These are phyloP conservation scores for Xylariaceae sp. DNA, from an alignment of 2,329 filamentous ascomycete genomes.

Conservation along the genomic window DNA sequence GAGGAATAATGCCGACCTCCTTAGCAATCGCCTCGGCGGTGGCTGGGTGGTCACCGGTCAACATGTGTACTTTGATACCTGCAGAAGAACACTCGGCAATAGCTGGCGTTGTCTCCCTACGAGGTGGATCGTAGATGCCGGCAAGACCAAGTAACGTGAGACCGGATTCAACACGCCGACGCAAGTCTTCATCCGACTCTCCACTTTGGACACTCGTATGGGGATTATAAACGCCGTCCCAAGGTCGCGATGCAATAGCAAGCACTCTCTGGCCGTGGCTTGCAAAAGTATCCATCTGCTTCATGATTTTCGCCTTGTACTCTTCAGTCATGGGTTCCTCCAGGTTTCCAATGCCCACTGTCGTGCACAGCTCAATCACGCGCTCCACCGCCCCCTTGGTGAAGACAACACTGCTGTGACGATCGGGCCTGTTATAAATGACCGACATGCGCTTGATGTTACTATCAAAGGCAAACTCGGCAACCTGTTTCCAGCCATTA, in stretches of 20 bases:
- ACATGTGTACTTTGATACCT: slow-evolving; percentile 76
- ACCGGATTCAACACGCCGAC: slow-evolving; percentile 59
- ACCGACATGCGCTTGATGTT: slow-evolving; percentile 77
- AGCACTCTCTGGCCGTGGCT: slow-evolving; percentile 67
- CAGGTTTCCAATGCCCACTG: slow-evolving; percentile 40
- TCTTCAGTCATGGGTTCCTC: slow-evolving; percentile 46
- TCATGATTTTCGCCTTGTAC: slow-evolving; percentile 45
- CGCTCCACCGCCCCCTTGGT: slow-evolving; percentile 60
- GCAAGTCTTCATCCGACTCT: slow-evolving; percentile 42
- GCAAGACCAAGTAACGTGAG: slow-evolving; percentile 75
- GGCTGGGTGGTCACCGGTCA: slow-evolving; percentile 75
- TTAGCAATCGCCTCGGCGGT: slow-evolving; percentile 74
- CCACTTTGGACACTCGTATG: slow-evolving; percentile 19
- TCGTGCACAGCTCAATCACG: slow-evolving; percentile 51
- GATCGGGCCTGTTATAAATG: slow-evolving; percentile 52
- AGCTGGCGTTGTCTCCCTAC: slow-evolving; percentile 69
- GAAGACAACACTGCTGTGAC: slow-evolving; percentile 48
- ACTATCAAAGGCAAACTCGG: slow-evolving; percentile 75
- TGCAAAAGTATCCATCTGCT: slow-evolving; percentile 55
- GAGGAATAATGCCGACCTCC: slow-evolving; percentile 71
- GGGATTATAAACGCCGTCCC: slow-evolving; percentile 44
- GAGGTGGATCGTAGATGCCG: slow-evolving; percentile 81
- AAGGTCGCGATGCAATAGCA: slow-evolving; percentile 61
- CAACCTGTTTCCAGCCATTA: slow-evolving; percentile 56
- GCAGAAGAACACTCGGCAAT: slow-evolving; percentile 66